phyloP scores from a whole-genome alignment of 768 basidiomycete genomes.

The Amanita phalloides region DNA sequence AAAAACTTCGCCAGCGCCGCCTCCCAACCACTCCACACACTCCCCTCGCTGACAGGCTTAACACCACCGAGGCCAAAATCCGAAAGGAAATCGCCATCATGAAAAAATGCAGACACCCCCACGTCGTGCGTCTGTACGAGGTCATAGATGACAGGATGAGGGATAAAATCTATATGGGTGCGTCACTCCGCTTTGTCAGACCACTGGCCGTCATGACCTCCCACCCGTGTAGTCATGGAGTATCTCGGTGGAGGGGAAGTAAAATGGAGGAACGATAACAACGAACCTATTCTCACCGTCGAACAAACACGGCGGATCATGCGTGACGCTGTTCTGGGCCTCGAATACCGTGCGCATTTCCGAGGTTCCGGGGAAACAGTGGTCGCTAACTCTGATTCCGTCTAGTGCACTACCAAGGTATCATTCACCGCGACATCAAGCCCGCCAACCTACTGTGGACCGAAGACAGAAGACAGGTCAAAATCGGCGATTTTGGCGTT shows the following conservation, averaged over 20 bases:
- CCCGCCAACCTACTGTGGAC: constrained; percentile 95
- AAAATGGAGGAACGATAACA: constrained; percentile 63
- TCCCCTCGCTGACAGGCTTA: constrained; percentile 55
- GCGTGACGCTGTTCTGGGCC: constrained; percentile 86
- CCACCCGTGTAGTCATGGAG: constrained; percentile 67
- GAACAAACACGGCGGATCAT: constrained; percentile 81
- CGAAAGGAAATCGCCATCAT: constrained; percentile 95
- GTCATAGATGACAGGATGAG: constrained; percentile 89
- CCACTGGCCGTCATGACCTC: constrained; percentile 5
- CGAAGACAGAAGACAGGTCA: constrained; percentile 76
- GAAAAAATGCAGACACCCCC: constrained; percentile 89
- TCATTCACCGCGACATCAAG: constrained; percentile 99
- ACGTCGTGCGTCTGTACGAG: constrained; percentile 83
- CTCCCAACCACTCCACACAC: constrained; percentile 39
- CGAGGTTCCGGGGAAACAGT: background rate
- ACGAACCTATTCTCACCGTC: constrained; percentile 70
- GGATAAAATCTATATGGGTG: constrained; percentile 91
- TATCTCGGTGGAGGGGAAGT: constrained; percentile 94
- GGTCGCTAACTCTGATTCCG: constrained; percentile 3
- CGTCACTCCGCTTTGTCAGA: constrained; percentile 21
- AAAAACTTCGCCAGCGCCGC: constrained; percentile 19
- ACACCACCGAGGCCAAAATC: constrained; percentile 74
- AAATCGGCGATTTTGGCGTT: constrained; percentile 97
- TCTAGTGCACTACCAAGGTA: constrained; percentile 94
- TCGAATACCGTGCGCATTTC: constrained; percentile 78